These are phyloP conservation scores for Raphanus sativus DNA, from an alignment of 345 rosid species.

Conservation along the genomic window DNA sequence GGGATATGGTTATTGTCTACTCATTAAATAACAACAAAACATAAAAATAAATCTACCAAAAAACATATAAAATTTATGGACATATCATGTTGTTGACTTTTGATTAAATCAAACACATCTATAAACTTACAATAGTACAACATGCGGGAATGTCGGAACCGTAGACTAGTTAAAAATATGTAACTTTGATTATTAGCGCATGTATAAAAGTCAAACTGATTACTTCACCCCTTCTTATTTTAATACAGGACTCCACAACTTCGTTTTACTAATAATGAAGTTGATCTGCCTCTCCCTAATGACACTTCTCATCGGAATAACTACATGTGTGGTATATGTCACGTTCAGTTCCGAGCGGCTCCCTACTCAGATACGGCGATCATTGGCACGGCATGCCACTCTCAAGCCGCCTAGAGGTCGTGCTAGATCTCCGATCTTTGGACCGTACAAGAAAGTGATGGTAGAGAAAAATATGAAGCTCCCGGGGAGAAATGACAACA, in stretches of 20 bases:
- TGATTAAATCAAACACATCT: neutral
- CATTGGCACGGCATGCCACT: conserved; percentile 7
- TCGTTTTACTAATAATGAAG: conserved; percentile 41
- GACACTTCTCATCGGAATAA: conserved; percentile 45
- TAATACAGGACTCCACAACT: conserved; percentile 34
- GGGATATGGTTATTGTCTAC: neutral
- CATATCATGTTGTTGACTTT: neutral
- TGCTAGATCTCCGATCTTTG: conserved; percentile 53
- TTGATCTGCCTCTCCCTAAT: conserved; percentile 49
- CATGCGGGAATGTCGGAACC: no score
- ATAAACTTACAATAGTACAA: neutral
- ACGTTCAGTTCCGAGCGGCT: conserved; percentile 31
- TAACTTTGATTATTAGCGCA: neutral
- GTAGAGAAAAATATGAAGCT: conserved; percentile 46
- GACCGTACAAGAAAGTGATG: conserved; percentile 63
- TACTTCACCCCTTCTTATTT: conserved; percentile 8
- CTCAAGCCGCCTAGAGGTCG: conserved; percentile 44
- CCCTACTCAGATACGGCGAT: neutral
- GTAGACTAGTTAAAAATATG: no score
- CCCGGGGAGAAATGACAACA: conserved; percentile 51
- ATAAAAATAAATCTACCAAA: no score
- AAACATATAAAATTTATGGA: neutral
- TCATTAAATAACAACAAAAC: neutral
- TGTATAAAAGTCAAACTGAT: neutral
- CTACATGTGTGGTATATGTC: conserved; percentile 41